Base-by-base conservation (phyloP, 306 rosid species). In the Cicer chorassanicum region DNA sequence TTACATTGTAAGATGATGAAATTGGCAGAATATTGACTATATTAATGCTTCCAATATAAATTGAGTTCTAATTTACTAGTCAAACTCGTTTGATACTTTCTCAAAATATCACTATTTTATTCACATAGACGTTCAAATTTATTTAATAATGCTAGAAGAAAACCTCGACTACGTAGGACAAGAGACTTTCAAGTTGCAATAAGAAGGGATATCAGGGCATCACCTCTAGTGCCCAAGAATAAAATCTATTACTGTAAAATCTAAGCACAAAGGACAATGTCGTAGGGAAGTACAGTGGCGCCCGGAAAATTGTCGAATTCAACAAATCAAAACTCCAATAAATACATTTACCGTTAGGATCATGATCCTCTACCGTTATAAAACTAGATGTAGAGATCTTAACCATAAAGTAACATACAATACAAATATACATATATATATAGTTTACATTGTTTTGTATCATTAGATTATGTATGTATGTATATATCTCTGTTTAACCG, bases 251-350 rank as follows among this genome's bases (percentile, higher is more conserved):
- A 42, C 13, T 42, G 18, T 44, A 66, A 65, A 72, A 70, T 54
- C 21, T 60, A 62, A 78, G 48, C 73, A 71, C 49, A 61, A 21
- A 68, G 8, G 36, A 71, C 48, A 48, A 36, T 7, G n/a, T 7
- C n/a, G 13, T 40, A 41, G 24, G 24, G 24, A 21, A 21, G 24
- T 1, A 21, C 24, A 1, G 24, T 21, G 24, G 24, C 2, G 24
- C 24, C 1, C 2, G 6, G 21, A 21, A 49, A 78, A 36, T 16
- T 41, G 66, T 61, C 68, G 10, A 19, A 10, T 6, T 50, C 8
- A 12, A 62, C 7, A 62, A 50, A 78, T 50, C 56, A 59, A 78
- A 57, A 45, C 65, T 69, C 65, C 72, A 49, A 19, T 61, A 21
- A 21, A n/a, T 59, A 40, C 48, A 48, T 57, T 18, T 55, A 77